Evolutionary conservation across 179 eudicot genomes (phyloP), one percentile per base, ranked within the genome.

Genomic region (Corrigiola litoralis): DNA sequence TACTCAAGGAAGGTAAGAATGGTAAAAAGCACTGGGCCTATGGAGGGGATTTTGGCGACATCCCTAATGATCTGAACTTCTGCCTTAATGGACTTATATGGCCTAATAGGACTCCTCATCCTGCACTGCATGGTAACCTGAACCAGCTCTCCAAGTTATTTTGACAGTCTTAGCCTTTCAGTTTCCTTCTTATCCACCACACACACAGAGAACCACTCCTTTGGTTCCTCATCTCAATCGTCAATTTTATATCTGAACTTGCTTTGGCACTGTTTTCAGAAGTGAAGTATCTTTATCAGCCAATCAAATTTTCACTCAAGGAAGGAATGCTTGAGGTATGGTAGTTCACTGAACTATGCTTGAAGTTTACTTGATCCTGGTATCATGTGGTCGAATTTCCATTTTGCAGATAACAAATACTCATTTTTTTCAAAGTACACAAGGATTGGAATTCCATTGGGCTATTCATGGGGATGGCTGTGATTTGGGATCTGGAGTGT

Each of bases 31-130:
- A 78, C 67, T 92, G 98, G 98, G 97, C 95, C 42, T 92, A 92
- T 76, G 98, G 98, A 69, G 98, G 98, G 52, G 96, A 92, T 75
- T 92, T 87, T 77, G 98, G 98, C 28, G 98, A 92, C 80, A 65
- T 34, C 40, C 98, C 98, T 24, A 92, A 92, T 72, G 98, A 92
- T 74, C 75, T 92, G 68, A 92, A 92, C 76, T 92, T 92, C 73
- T 92, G 98, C 73, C 58, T 92, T n/a, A 87, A 92, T 80, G 98
- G 98, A 59, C 68, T 92, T 50, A 70, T 52, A 24, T 92, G 96
- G 95, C 95, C 98, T 52, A 95, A 92, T 71, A 85, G 98, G 77
- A 85, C 82, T 74, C 89, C 90, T 78, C 98, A 92, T 77, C 98
- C 97, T 61, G 95, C 90, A 65, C 47, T 92, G 51, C 87, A 92